Evolutionary conservation across 208 protist species (phyloP).

Genomic region (Leishmania mexicana): DNA sequence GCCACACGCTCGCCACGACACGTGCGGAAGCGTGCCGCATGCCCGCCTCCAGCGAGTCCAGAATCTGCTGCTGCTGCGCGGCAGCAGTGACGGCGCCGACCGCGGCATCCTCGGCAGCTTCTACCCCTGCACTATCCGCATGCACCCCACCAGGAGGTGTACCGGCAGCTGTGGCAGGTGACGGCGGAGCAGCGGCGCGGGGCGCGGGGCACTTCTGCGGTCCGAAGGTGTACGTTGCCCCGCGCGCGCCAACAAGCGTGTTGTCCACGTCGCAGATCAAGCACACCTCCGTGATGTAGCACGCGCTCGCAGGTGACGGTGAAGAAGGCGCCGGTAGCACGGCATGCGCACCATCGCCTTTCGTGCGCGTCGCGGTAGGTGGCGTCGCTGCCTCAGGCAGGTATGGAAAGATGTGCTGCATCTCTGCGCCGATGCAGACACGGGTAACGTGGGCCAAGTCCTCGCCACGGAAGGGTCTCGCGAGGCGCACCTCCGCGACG

Average conservation of each 20-base stretch:
- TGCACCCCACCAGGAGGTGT: neutral
- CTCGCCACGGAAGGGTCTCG: conserved; percentile 50
- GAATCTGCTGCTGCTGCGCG: conserved; percentile 31
- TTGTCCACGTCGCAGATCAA: conserved; percentile 84
- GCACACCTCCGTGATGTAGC: conserved; percentile 35
- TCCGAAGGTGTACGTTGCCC: conserved; percentile 73
- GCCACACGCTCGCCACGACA: conserved; percentile 41
- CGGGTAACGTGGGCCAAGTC: conserved; percentile 49
- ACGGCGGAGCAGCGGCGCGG: neutral
- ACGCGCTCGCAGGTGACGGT: neutral
- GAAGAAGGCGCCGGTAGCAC: neutral
- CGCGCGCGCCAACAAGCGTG: conserved; percentile 61
- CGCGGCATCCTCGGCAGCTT: conserved; percentile 33
- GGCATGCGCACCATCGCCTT: neutral
- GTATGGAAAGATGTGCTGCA: conserved; percentile 31
- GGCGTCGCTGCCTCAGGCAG: neutral
- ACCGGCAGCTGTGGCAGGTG: neutral
- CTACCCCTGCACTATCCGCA: neutral
- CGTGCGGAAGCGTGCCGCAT: conserved; percentile 58
- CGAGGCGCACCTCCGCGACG: conserved; percentile 21
- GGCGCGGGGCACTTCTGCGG: conserved; percentile 75
- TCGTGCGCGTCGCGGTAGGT: neutral
- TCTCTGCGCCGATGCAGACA: conserved; percentile 29
- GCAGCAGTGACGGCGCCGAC: conserved; percentile 43
- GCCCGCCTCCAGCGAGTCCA: conserved; percentile 50